Conservation (phyloP, 108 stramenopile genomes). For the Thalassiosira profunda region DNA sequence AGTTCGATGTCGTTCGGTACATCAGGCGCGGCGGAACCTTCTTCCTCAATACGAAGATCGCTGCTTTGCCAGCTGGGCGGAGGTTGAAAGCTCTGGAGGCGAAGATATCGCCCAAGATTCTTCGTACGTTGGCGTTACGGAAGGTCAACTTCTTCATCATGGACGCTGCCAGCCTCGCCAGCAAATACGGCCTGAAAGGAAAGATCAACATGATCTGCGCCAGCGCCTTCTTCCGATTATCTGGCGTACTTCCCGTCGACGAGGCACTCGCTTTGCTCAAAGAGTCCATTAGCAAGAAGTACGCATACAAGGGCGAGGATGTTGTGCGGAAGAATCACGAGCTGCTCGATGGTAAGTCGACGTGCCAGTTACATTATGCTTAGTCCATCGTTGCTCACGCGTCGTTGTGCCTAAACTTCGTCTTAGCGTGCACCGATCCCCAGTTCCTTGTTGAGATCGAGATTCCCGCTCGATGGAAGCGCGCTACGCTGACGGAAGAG, state of each 20-base stretch:
- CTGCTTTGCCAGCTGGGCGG: constrained; percentile 45
- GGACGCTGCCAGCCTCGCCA: constrained; percentile 57
- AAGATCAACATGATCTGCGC: constrained; percentile 73
- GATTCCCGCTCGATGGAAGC: constrained; percentile 52
- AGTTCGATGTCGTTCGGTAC: constrained; percentile 63
- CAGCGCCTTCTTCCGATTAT: constrained; percentile 59
- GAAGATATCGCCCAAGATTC: constrained; percentile 57
- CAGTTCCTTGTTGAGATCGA: constrained; percentile 50
- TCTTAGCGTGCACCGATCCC: constrained; percentile 54
- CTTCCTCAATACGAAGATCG: constrained; percentile 67
- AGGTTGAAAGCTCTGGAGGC: constrained; percentile 58
- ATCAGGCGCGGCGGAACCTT: constrained; percentile 55
- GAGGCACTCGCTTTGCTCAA: constrained; percentile 54
- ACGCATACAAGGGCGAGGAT: constrained; percentile 65
- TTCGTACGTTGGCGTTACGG: constrained; percentile 33
- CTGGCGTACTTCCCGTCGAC: constrained; percentile 58
- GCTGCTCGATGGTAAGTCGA: constrained; percentile 41
- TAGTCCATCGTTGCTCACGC: too few species aligned
- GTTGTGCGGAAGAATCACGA: constrained; percentile 65
- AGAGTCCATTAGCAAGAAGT: constrained; percentile 55
- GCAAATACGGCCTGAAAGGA: constrained; percentile 56
- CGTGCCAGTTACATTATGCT: too few species aligned
- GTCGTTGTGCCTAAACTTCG: background rate
- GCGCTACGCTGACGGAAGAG: constrained; percentile 33
- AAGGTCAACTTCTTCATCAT: constrained; percentile 54